A percentile compares a stretch with the other conserved stretches of the same genome.
These are phyloP conservation scores for Mycena belliarum DNA, from an alignment of 768 basidiomycete genomes.

Conservation along the genomic window DNA sequence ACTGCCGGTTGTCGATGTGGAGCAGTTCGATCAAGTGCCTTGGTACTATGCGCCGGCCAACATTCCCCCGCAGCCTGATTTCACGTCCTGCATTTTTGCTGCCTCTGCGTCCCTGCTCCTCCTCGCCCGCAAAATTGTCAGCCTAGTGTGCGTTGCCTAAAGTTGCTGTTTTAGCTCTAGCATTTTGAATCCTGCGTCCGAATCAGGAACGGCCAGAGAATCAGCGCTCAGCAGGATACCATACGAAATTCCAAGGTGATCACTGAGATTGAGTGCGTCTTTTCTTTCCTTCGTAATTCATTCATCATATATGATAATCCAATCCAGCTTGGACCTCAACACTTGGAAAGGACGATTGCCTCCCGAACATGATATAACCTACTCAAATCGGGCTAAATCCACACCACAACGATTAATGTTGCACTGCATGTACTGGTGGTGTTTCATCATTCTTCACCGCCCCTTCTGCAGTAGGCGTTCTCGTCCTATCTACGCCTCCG, in stretches of 20 bases:
- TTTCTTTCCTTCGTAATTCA: neutral
- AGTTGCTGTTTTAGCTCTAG: too few species aligned
- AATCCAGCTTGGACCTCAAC: slow-evolving; percentile 20
- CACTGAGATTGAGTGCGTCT: slow-evolving; percentile 22
- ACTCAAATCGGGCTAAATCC: slow-evolving; percentile 24
- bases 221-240: neutral
- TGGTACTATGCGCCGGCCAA: slow-evolving; percentile 33
- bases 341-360: slow-evolving; percentile 28
- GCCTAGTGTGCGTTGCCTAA: slow-evolving; percentile 31
- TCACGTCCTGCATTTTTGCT: slow-evolving; percentile 30
- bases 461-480: slow-evolving; percentile 26
- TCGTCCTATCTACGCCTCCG: neutral
- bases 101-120: slow-evolving; percentile 33
- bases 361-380: slow-evolving; percentile 31
- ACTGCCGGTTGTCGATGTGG: slow-evolving; percentile 34
- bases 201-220: slow-evolving; percentile 2
- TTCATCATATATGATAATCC: neutral
- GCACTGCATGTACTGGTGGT: slow-evolving; percentile 37
- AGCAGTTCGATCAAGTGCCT: slow-evolving; percentile 33
- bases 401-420: slow-evolving; percentile 34
- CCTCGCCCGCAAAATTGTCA: slow-evolving; percentile 33
- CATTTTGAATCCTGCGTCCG: neutral
- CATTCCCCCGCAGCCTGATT: slow-evolving; percentile 25
- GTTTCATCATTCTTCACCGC: slow-evolving; percentile 39
- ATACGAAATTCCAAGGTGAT: slow-evolving; percentile 13